These are phyloP conservation scores for Populus hybrid DNA, from an alignment of 441 rosid species.

Conservation along the genomic window DNA sequence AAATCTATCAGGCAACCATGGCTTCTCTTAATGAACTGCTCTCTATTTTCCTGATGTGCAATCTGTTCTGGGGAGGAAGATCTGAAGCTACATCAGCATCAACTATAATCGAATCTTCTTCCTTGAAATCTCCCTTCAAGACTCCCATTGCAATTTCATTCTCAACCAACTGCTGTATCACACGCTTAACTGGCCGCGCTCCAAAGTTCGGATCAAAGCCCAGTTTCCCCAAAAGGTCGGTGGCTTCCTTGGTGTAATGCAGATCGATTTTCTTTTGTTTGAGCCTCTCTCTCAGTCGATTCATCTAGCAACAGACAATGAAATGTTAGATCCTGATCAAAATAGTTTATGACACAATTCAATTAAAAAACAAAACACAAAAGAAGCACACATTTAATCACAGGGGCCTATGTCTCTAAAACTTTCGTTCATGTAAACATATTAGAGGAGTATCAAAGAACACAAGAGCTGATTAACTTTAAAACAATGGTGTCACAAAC, in stretches of 20 bases:
- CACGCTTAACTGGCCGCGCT: constrained; percentile 87
- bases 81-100: constrained; percentile 31
- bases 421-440: background rate
- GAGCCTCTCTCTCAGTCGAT: constrained; percentile 60
- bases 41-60: constrained; percentile 60
- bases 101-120: constrained; percentile 57
- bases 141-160: constrained; percentile 72
- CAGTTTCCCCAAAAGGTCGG: constrained; percentile 51
- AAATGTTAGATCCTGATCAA: background rate
- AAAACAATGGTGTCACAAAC: background rate
- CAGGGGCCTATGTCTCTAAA: background rate
- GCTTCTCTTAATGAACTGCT: constrained; percentile 34
- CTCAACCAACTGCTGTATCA: constrained; percentile 85
- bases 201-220: constrained; percentile 92
- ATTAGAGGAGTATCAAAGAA: background rate
- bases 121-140: constrained; percentile 70
- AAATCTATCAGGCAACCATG: constrained; percentile 50
- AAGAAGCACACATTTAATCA: background rate
- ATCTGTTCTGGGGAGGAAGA: constrained; percentile 38
- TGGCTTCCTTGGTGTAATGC: constrained; percentile 57
- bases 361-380: background rate
- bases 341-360: background rate
- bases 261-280: constrained; percentile 77
- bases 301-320: constrained; percentile 43
- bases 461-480: background rate